phyloP scores from a whole-genome alignment of 306 rosid species.

The Prinsepia uniflora region DNA sequence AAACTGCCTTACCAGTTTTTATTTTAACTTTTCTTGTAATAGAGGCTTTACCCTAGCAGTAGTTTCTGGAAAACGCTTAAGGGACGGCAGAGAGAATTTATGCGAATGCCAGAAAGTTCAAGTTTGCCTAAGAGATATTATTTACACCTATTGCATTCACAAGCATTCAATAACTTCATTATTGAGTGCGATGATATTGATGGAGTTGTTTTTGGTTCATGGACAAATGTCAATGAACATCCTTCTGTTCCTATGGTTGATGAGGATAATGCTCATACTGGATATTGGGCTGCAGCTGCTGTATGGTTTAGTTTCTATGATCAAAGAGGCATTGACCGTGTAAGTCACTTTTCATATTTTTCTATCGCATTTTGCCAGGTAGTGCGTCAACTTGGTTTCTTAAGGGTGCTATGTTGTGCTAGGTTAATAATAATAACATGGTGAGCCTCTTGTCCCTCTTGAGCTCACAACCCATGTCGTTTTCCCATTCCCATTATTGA shows the following conservation, averaged over 20 bases:
- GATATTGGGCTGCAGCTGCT: conserved; percentile 93
- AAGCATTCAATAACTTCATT: conserved; percentile 42
- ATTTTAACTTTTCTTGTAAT: conserved; percentile 36
- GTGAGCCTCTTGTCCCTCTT: too few relatives aligned
- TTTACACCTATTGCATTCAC: conserved; percentile 49
- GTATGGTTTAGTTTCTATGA: conserved; percentile 90
- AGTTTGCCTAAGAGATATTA: conserved; percentile 42
- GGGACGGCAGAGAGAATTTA: conserved; percentile 47
- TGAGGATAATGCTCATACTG: conserved; percentile 51
- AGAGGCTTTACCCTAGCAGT: conserved; percentile 92
- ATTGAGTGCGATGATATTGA: conserved; percentile 87
- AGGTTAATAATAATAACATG: too few relatives aligned
- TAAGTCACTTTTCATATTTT: conserved; percentile 44
- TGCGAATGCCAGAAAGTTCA: conserved; percentile 43
- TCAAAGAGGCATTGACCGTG: conserved; percentile 83
- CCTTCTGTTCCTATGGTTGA: conserved; percentile 46
- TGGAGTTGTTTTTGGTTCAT: conserved; percentile 77
- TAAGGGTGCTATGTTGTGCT: neutral
- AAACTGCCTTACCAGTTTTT: conserved; percentile 29
- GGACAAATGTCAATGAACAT: conserved; percentile 57
- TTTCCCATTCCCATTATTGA: too few relatives aligned
- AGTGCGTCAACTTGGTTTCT: neutral
- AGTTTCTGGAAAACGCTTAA: conserved; percentile 86
- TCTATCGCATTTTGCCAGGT: conserved; percentile 1
- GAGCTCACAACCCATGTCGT: too few relatives aligned